A percentile compares a stretch with the other conserved stretches of the same genome.
These are phyloP conservation scores for Filosporella fistucella DNA, from an alignment of 495 filamentous ascomycete species.

Conservation along the genomic window DNA sequence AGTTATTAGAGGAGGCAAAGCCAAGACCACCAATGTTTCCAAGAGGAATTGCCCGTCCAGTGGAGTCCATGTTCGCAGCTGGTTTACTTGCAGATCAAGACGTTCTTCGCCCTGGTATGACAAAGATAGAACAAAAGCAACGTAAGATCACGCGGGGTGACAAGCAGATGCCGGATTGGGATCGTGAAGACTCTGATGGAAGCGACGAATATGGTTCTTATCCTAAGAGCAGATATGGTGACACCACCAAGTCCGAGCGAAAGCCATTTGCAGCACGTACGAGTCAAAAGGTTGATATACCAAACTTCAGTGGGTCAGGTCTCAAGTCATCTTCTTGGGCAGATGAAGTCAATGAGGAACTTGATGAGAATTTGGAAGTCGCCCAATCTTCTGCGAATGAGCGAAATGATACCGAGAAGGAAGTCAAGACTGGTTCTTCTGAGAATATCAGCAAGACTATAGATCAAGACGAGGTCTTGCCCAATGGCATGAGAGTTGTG, in stretches of 20 bases:
- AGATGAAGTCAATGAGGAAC: constrained; percentile 20
- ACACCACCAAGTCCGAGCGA: no score
- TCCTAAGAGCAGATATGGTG: no score
- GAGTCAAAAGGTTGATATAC: constrained; percentile 16
- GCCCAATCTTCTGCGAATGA: not conserved
- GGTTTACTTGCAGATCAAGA: not conserved
- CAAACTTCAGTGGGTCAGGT: constrained; percentile 3
- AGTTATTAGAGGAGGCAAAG: not conserved
- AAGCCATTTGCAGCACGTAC: constrained; percentile 4
- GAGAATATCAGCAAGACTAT: not conserved
- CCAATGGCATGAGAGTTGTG: not conserved
- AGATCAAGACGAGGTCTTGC: not conserved
- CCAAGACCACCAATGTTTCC: constrained; percentile 2
- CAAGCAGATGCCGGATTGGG: not conserved
- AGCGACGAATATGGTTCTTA: no score
- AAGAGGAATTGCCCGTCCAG: not conserved
- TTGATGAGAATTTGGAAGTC: not conserved
- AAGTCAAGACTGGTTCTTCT: not conserved
- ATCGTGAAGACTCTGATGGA: no score
- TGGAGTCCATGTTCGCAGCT: no score
- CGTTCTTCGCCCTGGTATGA: not conserved
- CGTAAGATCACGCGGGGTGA: no score
- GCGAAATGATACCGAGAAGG: no score
- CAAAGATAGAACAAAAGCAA: not conserved
- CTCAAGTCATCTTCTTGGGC: constrained; percentile 13